Percentiles rank a stretch among this genome's conserved stretches.
These are phyloP conservation scores for Akanthomyces lecanii DNA, from an alignment of 2,329 filamentous ascomycete genomes.

Conservation along the genomic window DNA sequence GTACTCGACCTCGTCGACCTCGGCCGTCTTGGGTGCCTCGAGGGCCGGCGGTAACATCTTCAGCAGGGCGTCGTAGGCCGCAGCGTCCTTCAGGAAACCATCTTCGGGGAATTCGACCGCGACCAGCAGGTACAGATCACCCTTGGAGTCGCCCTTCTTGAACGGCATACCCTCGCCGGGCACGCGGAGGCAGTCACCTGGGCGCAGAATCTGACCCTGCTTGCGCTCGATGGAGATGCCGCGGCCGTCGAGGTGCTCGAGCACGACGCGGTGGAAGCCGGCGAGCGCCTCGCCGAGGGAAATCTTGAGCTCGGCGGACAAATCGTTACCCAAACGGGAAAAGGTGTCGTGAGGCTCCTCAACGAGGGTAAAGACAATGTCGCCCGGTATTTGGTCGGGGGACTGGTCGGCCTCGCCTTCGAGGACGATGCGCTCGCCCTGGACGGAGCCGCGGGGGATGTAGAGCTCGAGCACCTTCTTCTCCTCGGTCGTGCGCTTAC, in stretches of 20 bases:
- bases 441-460: conserved; percentile 79
- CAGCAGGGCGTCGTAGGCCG: conserved; percentile 63
- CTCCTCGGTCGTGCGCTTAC: conserved; percentile 77
- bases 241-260: conserved; percentile 90
- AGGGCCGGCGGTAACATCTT: conserved; percentile 68
- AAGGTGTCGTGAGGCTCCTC: conserved; percentile 81
- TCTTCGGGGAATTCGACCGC: conserved; percentile 86
- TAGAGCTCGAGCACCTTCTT: conserved; percentile 96
- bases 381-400: conserved; percentile 83
- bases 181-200: conserved; percentile 81
- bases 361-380: conserved; percentile 84
- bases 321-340: conserved; percentile 75
- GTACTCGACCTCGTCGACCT: conserved; percentile 83
- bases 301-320: conserved; percentile 76
- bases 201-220: conserved; percentile 75
- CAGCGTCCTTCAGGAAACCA: conserved; percentile 73
- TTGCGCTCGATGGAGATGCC: conserved; percentile 79
- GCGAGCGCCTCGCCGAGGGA: conserved; percentile 78
- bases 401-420: conserved; percentile 92
- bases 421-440: conserved; percentile 85
- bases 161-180: conserved; percentile 89
- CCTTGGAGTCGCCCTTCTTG: conserved; percentile 78
- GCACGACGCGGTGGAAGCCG: conserved; percentile 84
- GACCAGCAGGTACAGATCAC: conserved; percentile 82
- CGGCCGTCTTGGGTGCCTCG: conserved; percentile 62